A percentile compares a stretch with the other conserved stretches of the same genome.
These are phyloP conservation scores for Candida arabinofermentans DNA, from an alignment of 805 yeast species.

Conservation along the genomic window DNA sequence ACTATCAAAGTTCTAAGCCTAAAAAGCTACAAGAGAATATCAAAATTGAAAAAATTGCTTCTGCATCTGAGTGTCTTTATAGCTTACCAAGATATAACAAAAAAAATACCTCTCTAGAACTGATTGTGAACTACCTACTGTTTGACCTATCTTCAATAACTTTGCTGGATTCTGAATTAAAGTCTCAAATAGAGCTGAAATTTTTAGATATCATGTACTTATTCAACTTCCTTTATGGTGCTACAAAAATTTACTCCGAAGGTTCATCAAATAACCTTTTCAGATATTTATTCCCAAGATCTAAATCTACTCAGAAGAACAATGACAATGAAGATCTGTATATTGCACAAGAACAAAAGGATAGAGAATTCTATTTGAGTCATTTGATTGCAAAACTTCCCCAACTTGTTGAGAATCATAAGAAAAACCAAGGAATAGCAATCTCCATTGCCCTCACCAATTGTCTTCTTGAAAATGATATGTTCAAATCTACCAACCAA, in stretches of 20 bases:
- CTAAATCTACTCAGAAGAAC: slow-evolving; percentile 6
- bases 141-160: slow-evolving; percentile 40
- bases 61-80: slow-evolving; percentile 33
- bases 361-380: slow-evolving; percentile 14
- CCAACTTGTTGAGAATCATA: slow-evolving; percentile 17
- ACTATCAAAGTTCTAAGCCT: slow-evolving; percentile 10
- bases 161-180: slow-evolving; percentile 30
- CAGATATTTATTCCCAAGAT: slow-evolving; percentile 16
- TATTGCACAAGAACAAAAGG: slow-evolving; percentile 9
- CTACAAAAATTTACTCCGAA: slow-evolving; percentile 28
- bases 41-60: slow-evolving; percentile 15
- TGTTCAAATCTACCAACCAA: slow-evolving; percentile 17
- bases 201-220: slow-evolving; percentile 30
- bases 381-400: slow-evolving; percentile 14
- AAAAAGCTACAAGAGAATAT: slow-evolving; percentile 14
- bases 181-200: slow-evolving; percentile 19
- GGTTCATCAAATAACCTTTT: slow-evolving; percentile 19
- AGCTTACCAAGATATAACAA: slow-evolving; percentile 30
- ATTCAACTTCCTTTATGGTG: slow-evolving; percentile 40
- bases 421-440: slow-evolving; percentile 7
- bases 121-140: slow-evolving; percentile 37
- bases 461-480: slow-evolving; percentile 12
- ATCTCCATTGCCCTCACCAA: slow-evolving; percentile 9
- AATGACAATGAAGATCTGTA: slow-evolving; percentile 2
- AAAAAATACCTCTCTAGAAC: slow-evolving; percentile 33